These are phyloP conservation scores for Yamadazyma sp. DNA, from an alignment of 805 yeast genomes.

Conservation along the genomic window DNA sequence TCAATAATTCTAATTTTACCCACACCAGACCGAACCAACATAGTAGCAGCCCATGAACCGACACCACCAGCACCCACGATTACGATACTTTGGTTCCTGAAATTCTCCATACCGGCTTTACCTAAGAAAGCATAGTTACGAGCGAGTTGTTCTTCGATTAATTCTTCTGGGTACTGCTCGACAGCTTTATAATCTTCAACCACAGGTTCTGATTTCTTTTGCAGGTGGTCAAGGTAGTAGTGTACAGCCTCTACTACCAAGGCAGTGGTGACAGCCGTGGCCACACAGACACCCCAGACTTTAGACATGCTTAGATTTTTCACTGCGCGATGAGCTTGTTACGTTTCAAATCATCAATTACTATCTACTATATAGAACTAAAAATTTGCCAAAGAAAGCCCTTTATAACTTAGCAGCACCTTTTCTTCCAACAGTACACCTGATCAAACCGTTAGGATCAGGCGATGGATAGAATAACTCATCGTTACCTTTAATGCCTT, in stretches of 20 bases:
- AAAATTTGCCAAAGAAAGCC: too few species aligned
- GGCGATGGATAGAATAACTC: conserved; percentile 87
- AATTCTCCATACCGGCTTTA: conserved; percentile 73
- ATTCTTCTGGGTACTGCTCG: conserved; percentile 50
- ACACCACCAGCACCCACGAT: conserved; percentile 97
- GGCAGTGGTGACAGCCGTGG: conserved; percentile 27
- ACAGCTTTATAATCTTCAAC: conserved; percentile 7
- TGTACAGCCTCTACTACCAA: conserved; percentile 39
- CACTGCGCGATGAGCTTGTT: conserved; percentile 12
- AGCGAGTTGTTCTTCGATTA: conserved; percentile 88
- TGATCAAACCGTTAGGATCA: conserved; percentile 91
- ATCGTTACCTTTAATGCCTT: conserved; percentile 76
- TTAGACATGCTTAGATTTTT: conserved; percentile 13
- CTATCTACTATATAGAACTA: too few species aligned
- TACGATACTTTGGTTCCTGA: conserved; percentile 70
- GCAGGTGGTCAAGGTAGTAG: conserved; percentile 15
- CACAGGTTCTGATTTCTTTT: neutral
- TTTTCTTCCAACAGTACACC: conserved; percentile 77
- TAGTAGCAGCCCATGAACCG: conserved; percentile 93
- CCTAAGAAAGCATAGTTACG: conserved; percentile 91
- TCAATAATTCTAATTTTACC: conserved; percentile 78
- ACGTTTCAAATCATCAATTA: neutral
- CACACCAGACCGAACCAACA: conserved; percentile 90
- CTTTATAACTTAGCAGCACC: conserved; percentile 48
- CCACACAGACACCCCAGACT: conserved; percentile 17